Percentiles rank a stretch among this genome's conserved stretches.
Evolutionary conservation across 148 eudicot genomes (phyloP).

Genomic region (Talinum fruticosum): DNA sequence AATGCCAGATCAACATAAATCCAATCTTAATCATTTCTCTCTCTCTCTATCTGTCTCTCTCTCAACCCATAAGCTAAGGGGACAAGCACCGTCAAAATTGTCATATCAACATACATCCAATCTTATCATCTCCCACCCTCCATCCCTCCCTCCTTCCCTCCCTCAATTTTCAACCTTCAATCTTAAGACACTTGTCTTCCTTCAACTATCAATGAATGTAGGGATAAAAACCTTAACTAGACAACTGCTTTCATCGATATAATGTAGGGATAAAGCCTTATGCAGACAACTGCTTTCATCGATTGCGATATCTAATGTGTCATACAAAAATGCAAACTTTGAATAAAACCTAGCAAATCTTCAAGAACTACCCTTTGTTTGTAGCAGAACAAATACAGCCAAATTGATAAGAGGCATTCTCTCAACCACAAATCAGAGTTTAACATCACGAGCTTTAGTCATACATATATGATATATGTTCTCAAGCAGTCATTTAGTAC

Average conservation of each 20-base stretch:
- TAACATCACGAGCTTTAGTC: background rate
- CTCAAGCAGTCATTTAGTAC: slow-evolving; percentile 6
- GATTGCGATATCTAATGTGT: background rate
- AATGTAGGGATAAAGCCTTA: too few relatives aligned
- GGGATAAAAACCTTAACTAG: background rate
- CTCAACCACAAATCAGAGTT: slow-evolving; percentile 8
- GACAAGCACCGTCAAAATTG: too few relatives aligned
- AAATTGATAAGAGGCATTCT: background rate
- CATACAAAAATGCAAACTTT: too few relatives aligned
- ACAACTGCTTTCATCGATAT: background rate
- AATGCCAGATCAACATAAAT: too few relatives aligned
- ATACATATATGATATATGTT: background rate
- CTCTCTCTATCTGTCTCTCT: too few relatives aligned
- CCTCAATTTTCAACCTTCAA: background rate
- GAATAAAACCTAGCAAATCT: background rate
- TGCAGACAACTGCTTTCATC: too few relatives aligned
- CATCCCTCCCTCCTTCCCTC: too few relatives aligned
- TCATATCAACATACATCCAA: too few relatives aligned
- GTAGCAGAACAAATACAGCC: background rate
- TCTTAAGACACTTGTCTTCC: background rate
- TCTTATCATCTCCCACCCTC: too few relatives aligned
- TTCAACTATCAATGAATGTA: background rate
- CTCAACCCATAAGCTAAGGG: too few relatives aligned
- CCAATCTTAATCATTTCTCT: too few relatives aligned
- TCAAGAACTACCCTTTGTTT: background rate